A percentile compares a stretch with the other conserved stretches of the same genome.
These are phyloP conservation scores for Diplodia corticola DNA, from an alignment of 2,329 filamentous ascomycete species.

Conservation along the genomic window DNA sequence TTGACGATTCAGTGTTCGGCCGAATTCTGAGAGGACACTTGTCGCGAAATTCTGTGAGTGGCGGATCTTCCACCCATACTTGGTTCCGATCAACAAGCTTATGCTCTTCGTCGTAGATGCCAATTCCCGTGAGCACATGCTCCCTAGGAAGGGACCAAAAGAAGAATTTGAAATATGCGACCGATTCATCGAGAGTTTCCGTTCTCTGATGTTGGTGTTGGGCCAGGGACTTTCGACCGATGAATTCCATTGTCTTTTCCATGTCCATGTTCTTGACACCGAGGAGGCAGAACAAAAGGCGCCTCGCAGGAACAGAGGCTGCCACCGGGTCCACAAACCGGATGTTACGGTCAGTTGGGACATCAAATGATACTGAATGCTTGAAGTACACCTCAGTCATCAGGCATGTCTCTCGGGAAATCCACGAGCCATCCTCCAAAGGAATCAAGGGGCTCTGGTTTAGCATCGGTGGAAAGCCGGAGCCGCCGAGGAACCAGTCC, in stretches of 20 bases:
- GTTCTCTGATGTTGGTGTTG: neutral
- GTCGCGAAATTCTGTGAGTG: neutral
- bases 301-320: neutral
- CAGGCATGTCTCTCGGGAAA: conserved; percentile 30
- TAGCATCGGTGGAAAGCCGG: neutral
- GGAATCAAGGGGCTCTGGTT: neutral
- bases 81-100: neutral
- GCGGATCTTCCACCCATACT: neutral
- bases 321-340: neutral
- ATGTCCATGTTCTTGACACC: neutral
- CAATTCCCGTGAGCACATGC: neutral
- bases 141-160: neutral
- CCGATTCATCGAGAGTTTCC: neutral
- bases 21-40: neutral
- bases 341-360: neutral
- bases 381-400: conserved; percentile 46
- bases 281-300: neutral
- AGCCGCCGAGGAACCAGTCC: neutral
- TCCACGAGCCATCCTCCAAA: neutral
- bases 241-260: neutral
- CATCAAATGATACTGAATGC: neutral
- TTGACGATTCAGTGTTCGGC: no score
- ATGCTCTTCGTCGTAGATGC: neutral
- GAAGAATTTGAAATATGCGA: neutral
- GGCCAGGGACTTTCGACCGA: neutral